Base-by-base conservation (phyloP, 345 rosid species). In the Rhodamnia rubescens region DNA sequence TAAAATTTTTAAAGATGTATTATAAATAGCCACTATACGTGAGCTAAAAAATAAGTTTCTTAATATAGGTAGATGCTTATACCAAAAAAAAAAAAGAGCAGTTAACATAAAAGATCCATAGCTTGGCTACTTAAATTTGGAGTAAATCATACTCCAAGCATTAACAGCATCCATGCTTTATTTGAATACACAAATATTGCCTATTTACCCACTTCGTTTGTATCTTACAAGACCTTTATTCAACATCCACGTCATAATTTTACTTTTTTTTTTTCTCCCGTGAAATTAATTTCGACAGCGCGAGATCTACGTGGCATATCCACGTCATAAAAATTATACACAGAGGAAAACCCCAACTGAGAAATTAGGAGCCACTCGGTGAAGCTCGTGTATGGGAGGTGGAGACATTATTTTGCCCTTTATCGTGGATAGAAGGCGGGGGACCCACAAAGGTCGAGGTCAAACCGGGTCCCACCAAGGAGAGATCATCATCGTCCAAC, bases 331-430 rank as follows among this genome's bases (percentile, higher is more conserved):
- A 32, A 18, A 32, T 18, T 69, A 18, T 22, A 0, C 78, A 36
- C 4, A 1, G 8, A 29, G 9, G 22, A 11, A 69, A 69, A 29
- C 18, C 50, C 83, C 78, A 10, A 27, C 26, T 5, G 14, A 44
- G 36, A 51, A 82, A 82, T 51, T 52, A 51, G 54, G 50, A 42
- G 40, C 89, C 53, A 59, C 53, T 81, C 86, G 64, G 84, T 56
- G 75, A 57, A 52, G 84, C 64, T 85, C 20, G 78, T 54, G 82
- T 87, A 80, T 86, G 89, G 85, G 89, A 86, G 90, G 88, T 85
- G 84, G 59, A 86, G 57, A 84, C 75, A 29, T 1, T 24, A 11
- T 1, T 36, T 69, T 69, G 13, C 24, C 13, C 47, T 69, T 61
- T 9, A 14, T 40, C 20, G 74, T 16, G 78, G 47, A 69, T 69